Evolutionary conservation across 257 asterid genomes (phyloP).

Genomic region (Scutellaria baicalensis): DNA sequence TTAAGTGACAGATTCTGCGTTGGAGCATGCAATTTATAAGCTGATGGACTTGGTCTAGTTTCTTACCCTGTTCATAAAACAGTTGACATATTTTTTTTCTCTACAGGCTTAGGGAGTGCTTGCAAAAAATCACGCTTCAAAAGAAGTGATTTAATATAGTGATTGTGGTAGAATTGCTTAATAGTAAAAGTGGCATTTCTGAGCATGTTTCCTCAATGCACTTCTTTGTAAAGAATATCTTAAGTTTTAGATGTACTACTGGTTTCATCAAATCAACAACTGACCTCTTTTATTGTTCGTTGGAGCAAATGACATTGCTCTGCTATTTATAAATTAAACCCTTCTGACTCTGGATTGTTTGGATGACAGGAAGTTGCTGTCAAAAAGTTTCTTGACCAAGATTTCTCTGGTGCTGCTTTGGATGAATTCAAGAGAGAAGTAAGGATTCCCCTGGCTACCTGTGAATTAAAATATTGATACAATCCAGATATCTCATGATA

Average conservation of each 20-base stretch:
- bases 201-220: neutral
- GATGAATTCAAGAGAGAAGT: conserved; percentile 99
- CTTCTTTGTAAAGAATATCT: neutral
- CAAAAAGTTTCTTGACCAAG: conserved; percentile 98
- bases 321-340: conserved; percentile 4
- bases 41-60: neutral
- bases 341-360: conserved; percentile 19
- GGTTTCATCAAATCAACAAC: neutral
- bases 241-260: neutral
- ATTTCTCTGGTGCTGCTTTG: conserved; percentile 98
- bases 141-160: neutral
- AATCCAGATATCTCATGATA: neutral
- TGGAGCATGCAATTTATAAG: neutral
- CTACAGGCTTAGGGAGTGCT: neutral
- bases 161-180: neutral
- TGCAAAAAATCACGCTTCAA: no score
- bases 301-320: neutral
- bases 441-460: conserved; percentile 23
- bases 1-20: neutral
- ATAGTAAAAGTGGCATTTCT: neutral
- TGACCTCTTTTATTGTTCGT: no score
- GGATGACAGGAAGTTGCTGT: conserved; percentile 91
- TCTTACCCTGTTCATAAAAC: neutral
- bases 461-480: conserved; percentile 8
- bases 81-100: neutral